Base-by-base conservation (phyloP, 345 rosid species). In the Turritis glabra region DNA sequence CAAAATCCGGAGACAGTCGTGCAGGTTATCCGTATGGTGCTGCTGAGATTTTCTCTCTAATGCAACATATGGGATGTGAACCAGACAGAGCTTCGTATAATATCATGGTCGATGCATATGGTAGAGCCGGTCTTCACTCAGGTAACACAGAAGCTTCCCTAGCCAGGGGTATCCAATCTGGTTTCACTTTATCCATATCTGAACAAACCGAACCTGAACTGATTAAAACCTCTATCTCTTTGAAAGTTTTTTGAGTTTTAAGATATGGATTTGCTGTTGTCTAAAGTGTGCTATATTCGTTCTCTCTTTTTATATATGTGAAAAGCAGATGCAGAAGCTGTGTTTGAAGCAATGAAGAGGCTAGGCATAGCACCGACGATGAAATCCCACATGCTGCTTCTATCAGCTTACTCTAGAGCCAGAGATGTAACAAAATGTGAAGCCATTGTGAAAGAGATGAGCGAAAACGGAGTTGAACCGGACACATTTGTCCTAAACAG, bases 21-120 rank as follows among this genome's bases (percentile, higher is more conserved):
- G 97, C 97, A 63, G 98, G 97, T 47, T 93, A 81, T 82, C 91
- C 98, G 13, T 82, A 80, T 29, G 98, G 93, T n/a, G 96, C 96
- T 63, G 92, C 98, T 33, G 98, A 93, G 77, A 82, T 91, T 62
- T 93, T 93, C 80, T 93, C 98, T 19, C 82, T 93, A 12, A 93
- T 93, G 96, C 93, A 88, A 75, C 93, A 93, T 77, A 86, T 88
- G 96, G 96, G 97, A 15, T 87, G 92, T 77, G 98, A 93, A 77
- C 98, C 97, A 44, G 98, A 90, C 75, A 79, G 93, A 83, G 98
- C 97, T 76, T 90, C 98, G 2, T 93, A 84, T 73, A 93, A 90
- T 75, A 93, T 93, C 63, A 86, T 93, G 96, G 98, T 93, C 3
- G 98, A 93, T 80, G 98, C 97, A 22, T 89, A 90, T 62, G 98